Evolutionary conservation across 331 rosid species (phyloP), one percentile per base, ranked within the genome.

Genomic region (Acacia pycnantha): DNA sequence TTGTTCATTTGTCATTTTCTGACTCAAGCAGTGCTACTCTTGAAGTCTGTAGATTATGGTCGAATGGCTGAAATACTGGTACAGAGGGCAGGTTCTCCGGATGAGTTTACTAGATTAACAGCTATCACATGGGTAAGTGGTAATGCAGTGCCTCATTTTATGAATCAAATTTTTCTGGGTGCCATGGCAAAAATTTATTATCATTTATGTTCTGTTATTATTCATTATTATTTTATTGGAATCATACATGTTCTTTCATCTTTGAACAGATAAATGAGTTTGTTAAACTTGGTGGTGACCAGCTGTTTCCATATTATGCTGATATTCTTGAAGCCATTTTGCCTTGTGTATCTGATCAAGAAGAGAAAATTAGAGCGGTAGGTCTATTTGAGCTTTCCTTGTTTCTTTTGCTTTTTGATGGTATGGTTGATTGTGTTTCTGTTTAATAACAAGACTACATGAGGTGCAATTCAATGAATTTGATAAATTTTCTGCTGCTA

Each of bases 31-130:
- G 98, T 93, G 95, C 94, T 95, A 90, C 97, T 95, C 87, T 95
- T 95, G 93, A 95, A 95, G 98, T 91, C 98, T 95, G 98, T 95
- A 95, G 98, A 95, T 95, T 95, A 90, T 87, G 97, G 98, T 78
- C 93, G 98, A 79, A 95, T 95, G 98, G 97, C 96, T 83, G 96
- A 93, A 85, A 95, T 95, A 81, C 88, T 95, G 89, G 96, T 95
- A 66, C 93, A 88, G 83, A 91, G 98, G 85, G 98, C 97, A 54
- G 88, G 89, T 87, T 93, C 98, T 84, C 27, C 82, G 3, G 98
- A 95, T 85, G 98, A 93, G 71, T 95, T 93, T 86, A 95, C 98
- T 54, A 91, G 98, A 83, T 88, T 93, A 88, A 93, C 95, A 21
- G 97, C 98, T 74, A 89, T 95, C 76, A 95, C 95, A 61, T 95